These are phyloP conservation scores for Pseudocercospora pini-densiflorae DNA, from an alignment of 2,329 filamentous ascomycete species.

Conservation along the genomic window DNA sequence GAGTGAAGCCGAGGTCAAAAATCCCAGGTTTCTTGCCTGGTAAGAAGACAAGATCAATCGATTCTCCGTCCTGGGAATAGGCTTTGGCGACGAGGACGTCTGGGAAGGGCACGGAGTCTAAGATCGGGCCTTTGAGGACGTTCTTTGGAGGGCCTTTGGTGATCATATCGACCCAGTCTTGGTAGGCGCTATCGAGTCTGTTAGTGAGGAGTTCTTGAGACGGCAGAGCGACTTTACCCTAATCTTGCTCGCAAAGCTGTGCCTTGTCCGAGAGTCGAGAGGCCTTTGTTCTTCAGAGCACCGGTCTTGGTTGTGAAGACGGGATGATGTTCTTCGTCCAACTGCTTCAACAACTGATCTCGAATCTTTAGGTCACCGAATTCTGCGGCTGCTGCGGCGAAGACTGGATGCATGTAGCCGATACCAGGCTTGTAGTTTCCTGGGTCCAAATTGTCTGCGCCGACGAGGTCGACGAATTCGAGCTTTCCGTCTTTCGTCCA, in stretches of 20 bases:
- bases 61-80: not conserved
- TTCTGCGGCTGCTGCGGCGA: not conserved
- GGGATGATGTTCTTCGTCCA: not conserved
- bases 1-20: not conserved
- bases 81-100: not conserved
- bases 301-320: not conserved
- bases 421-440: not conserved
- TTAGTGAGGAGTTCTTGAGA: not conserved
- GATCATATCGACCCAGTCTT: conserved; percentile 1
- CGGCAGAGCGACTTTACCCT: not conserved
- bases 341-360: not conserved
- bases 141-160: not conserved
- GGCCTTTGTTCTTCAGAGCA: not conserved
- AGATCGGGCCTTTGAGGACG: not conserved
- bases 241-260: not conserved
- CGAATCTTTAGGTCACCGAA: not conserved
- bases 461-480: not conserved
- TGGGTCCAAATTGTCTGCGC: not conserved
- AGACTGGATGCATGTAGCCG: not conserved
- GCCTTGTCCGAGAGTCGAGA: not conserved
- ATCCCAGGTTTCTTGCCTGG: not conserved
- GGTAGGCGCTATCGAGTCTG: not conserved
- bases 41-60: not conserved
- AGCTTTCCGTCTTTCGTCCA: not conserved
- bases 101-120: not conserved